These are phyloP conservation scores for Brettanomyces anomalus DNA, from an alignment of 805 yeast genomes.

Conservation along the genomic window DNA sequence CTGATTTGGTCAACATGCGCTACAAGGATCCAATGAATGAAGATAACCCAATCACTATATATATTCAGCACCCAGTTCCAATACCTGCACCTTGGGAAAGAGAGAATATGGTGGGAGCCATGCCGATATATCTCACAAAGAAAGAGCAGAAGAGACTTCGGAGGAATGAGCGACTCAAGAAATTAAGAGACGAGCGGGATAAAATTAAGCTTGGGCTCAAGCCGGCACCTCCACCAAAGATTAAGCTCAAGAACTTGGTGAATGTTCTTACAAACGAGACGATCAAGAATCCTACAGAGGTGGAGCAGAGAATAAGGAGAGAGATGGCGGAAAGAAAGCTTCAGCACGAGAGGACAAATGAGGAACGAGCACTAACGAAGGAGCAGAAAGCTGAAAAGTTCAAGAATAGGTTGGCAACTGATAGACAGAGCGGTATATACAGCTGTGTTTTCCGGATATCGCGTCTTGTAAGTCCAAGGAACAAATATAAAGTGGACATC, in stretches of 20 bases:
- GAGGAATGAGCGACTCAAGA: slow-evolving; percentile 54
- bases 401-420: slow-evolving; percentile 35
- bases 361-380: slow-evolving; percentile 48
- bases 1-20: slow-evolving; percentile 20
- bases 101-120: slow-evolving; percentile 11
- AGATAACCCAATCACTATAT: slow-evolving; percentile 49
- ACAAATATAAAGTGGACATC: slow-evolving; percentile 63
- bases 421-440: slow-evolving; percentile 40
- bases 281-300: slow-evolving; percentile 79
- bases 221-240: slow-evolving; percentile 85
- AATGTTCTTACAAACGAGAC: slow-evolving; percentile 79
- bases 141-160: slow-evolving; percentile 68
- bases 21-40: slow-evolving; percentile 29
- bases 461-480: slow-evolving; percentile 51
- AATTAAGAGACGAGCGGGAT: slow-evolving; percentile 65
- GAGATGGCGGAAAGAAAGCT: slow-evolving; percentile 58
- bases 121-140: slow-evolving; percentile 56
- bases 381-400: slow-evolving; percentile 49
- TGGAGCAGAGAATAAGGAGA: slow-evolving; percentile 60
- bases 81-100: slow-evolving; percentile 50
- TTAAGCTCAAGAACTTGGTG: slow-evolving; percentile 77
- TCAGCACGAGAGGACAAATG: slow-evolving; percentile 54
- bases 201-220: slow-evolving; percentile 71
- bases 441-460: slow-evolving; percentile 53
- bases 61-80: slow-evolving; percentile 77